Evolutionary conservation across 441 rosid species (phyloP).

Genomic region (Lepidium campestre): DNA sequence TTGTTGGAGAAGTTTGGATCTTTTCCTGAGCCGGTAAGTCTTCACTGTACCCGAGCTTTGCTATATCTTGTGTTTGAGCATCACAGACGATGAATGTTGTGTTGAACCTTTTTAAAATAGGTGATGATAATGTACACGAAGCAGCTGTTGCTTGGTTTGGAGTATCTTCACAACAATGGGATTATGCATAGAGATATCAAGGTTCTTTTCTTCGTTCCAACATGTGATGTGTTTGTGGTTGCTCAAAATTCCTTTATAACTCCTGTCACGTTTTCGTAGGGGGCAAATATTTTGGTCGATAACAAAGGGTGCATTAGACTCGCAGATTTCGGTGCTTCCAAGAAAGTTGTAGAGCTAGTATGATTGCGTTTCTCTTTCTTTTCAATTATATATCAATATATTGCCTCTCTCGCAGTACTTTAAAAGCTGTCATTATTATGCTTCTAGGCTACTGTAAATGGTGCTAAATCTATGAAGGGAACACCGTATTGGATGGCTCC

Average conservation of each 20-base stretch:
- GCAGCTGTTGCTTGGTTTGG: conserved; percentile 56
- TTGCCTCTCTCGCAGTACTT: not conserved
- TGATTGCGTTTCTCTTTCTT: conserved; percentile 5
- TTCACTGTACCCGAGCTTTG: conserved; percentile 5
- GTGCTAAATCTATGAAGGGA: conserved; percentile 84
- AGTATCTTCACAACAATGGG: conserved; percentile 68
- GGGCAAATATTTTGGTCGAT: conserved; percentile 79
- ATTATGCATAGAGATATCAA: conserved; percentile 83
- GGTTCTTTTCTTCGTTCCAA: conserved; percentile 29
- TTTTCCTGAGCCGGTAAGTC: conserved; percentile 72
- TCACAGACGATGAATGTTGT: not conserved
- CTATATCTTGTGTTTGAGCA: conserved; percentile 3
- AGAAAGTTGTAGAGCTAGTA: conserved; percentile 78
- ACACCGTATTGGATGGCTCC: conserved; percentile 91
- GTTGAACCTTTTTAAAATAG: conserved; percentile 8
- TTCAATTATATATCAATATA: not conserved
- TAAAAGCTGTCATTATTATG: conserved; percentile 7
- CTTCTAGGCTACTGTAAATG: conserved; percentile 65
- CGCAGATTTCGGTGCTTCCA: conserved; percentile 84
- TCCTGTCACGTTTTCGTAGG: conserved; percentile 34
- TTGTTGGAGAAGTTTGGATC: conserved; percentile 68
- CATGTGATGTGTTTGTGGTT: not conserved
- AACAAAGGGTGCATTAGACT: conserved; percentile 78
- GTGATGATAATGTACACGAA: conserved; percentile 62
- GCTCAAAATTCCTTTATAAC: not conserved